Evolutionary conservation across 1,284 basidiomycete species (phyloP).

Genomic region (Trichosporon inkin): DNA sequence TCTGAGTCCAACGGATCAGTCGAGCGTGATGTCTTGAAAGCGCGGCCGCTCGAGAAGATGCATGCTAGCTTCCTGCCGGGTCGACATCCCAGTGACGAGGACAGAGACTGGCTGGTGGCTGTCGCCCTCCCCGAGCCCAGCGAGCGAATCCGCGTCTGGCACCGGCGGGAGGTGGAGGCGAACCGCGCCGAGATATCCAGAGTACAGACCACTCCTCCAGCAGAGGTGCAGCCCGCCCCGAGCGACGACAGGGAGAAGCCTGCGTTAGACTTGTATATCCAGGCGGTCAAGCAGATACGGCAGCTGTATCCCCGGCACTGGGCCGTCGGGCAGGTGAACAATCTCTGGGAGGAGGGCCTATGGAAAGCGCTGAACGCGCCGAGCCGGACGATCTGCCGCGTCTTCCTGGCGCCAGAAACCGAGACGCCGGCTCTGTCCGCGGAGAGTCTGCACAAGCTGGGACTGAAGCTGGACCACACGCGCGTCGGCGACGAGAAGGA

Average conservation of each 20-base stretch:
- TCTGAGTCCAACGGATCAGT: neutral
- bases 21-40: neutral
- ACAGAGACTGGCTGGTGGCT: constrained; percentile 21
- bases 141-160: constrained; percentile 24
- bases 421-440: neutral
- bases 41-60: neutral
- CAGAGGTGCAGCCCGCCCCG: neutral
- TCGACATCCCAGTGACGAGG: neutral
- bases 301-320: neutral
- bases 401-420: neutral
- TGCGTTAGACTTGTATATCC: neutral
- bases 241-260: neutral
- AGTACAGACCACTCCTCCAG: neutral
- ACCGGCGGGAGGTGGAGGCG: neutral
- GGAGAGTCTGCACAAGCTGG: neutral
- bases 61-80: constrained; percentile 15
- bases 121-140: constrained; percentile 19
- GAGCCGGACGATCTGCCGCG: neutral
- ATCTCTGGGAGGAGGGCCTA: neutral
- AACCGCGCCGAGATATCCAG: neutral
- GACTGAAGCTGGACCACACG: constrained; percentile 14
- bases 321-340: constrained; percentile 1
- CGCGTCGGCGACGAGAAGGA: constrained; percentile 18
- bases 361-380: neutral
- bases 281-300: neutral